phyloP scores from a whole-genome alignment of 2,329 filamentous ascomycete species.

The Ceratocystis cubensis region DNA sequence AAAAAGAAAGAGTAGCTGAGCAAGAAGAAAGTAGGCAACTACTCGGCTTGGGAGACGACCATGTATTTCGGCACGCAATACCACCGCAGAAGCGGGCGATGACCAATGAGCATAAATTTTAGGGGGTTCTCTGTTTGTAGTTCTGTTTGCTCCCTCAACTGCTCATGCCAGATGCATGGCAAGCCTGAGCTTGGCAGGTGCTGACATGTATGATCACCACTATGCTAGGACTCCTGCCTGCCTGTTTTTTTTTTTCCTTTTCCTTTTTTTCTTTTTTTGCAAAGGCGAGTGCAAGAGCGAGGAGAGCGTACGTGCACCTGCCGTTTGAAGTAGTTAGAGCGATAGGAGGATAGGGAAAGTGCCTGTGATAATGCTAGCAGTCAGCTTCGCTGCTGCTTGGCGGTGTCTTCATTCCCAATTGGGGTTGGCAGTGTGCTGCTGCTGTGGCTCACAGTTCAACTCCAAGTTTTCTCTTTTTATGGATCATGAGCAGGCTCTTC shows the following conservation, averaged over 20 bases:
- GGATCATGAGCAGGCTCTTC: neutral
- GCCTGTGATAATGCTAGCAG: neutral
- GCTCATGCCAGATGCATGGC: neutral
- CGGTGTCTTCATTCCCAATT: neutral
- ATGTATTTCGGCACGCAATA: neutral
- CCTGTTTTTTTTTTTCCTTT: neutral
- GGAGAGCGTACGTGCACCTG: neutral
- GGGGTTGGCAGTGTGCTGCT: neutral
- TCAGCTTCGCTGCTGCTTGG: neutral
- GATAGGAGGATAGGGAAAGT: neutral
- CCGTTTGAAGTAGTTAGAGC: neutral
- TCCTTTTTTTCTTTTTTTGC: neutral
- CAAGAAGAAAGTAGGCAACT: neutral
- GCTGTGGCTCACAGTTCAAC: neutral
- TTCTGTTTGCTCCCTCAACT: neutral
- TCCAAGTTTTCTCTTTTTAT: neutral
- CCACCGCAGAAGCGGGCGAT: neutral
- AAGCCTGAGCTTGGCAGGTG: neutral
- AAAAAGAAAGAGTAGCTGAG: neutral
- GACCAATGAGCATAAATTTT: neutral
- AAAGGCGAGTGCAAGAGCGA: neutral
- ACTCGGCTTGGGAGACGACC: neutral
- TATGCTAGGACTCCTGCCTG: neutral
- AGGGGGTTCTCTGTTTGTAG: neutral
- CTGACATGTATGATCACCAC: neutral